Conservation (phyloP, 352 stramenopile genomes). For the Phytophthora rubi region DNA sequence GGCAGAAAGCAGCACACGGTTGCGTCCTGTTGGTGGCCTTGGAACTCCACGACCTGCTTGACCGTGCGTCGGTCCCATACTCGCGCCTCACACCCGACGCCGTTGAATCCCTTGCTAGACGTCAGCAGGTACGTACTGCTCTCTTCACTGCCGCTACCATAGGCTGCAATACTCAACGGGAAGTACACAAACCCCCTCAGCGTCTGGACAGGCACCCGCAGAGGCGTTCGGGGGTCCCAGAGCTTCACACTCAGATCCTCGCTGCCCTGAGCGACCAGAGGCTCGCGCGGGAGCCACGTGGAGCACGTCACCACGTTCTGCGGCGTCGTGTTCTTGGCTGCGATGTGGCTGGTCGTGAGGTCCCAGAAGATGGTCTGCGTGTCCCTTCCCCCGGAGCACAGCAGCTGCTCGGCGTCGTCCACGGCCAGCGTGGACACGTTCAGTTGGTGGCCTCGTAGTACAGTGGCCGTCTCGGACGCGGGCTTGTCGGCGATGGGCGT, state of each 20-base stretch:
- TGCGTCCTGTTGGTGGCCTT: constrained; percentile 78
- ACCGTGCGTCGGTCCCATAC: constrained; percentile 81
- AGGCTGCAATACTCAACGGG: constrained; percentile 61
- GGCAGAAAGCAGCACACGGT: constrained; percentile 77
- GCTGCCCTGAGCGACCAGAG: constrained; percentile 75
- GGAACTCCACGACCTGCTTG: constrained; percentile 62
- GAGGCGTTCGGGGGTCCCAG: constrained; percentile 68
- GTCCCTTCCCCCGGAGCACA: constrained; percentile 85
- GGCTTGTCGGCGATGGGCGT: constrained; percentile 35
- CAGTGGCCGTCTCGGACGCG: constrained; percentile 26
- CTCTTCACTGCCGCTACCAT: constrained; percentile 4
- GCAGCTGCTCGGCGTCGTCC: constrained; percentile 50
- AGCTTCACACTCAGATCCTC: constrained; percentile 85
- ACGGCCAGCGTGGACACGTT: constrained; percentile 76
- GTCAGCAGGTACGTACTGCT: constrained; percentile 75
- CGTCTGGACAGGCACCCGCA: constrained; percentile 58
- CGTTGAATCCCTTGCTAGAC: constrained; percentile 88
- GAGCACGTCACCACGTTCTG: constrained; percentile 90
- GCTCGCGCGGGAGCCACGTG: constrained; percentile 72
- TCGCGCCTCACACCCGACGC: constrained; percentile 75
- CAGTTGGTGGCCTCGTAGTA: constrained; percentile 61
- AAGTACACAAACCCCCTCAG: constrained; percentile 86
- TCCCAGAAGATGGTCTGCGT: constrained; percentile 87
- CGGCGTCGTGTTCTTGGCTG: constrained; percentile 69
- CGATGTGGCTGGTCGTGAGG: constrained; percentile 51